phyloP scores from a whole-genome alignment of 2,329 filamentous ascomycete species.

The Fusarium anguioides region DNA sequence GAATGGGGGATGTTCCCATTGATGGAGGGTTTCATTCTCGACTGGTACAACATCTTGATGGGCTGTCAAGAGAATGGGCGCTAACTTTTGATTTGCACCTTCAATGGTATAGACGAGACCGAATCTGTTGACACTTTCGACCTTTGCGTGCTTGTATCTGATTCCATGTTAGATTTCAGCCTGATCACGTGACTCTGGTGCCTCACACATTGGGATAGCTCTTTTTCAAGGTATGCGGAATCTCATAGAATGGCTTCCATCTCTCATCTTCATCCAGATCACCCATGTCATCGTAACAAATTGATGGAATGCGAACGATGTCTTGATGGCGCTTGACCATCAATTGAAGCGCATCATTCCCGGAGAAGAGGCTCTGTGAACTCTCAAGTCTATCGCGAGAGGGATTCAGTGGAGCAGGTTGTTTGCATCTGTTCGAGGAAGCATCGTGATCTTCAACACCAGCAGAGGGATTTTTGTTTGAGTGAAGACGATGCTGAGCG shows the following conservation, averaged over 20 bases:
- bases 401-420: slow-evolving; percentile 46
- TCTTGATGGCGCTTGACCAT: slow-evolving; percentile 61
- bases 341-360: slow-evolving; percentile 43
- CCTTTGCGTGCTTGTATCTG: slow-evolving; percentile 54
- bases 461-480: background rate
- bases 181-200: rapidly evolving
- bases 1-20: slow-evolving; percentile 55
- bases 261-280: slow-evolving; percentile 61
- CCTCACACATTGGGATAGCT: slow-evolving; percentile 61
- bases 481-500: background rate
- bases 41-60: slow-evolving; percentile 58
- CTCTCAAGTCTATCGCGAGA: slow-evolving; percentile 43
- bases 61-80: slow-evolving; percentile 52
- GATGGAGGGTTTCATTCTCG: slow-evolving; percentile 51
- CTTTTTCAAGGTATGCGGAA: slow-evolving; percentile 57
- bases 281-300: slow-evolving; percentile 66
- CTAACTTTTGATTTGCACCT: slow-evolving; percentile 60
- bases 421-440: slow-evolving; percentile 37
- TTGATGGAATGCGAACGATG: slow-evolving; percentile 63
- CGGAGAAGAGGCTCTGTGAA: slow-evolving; percentile 46
- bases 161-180: background rate
- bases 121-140: slow-evolving; percentile 68
- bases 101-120: slow-evolving; percentile 69
- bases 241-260: slow-evolving; percentile 62
- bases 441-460: background rate